phyloP scores from a whole-genome alignment of 2,329 filamentous ascomycete genomes.

The Scedosporium apiospermum region DNA sequence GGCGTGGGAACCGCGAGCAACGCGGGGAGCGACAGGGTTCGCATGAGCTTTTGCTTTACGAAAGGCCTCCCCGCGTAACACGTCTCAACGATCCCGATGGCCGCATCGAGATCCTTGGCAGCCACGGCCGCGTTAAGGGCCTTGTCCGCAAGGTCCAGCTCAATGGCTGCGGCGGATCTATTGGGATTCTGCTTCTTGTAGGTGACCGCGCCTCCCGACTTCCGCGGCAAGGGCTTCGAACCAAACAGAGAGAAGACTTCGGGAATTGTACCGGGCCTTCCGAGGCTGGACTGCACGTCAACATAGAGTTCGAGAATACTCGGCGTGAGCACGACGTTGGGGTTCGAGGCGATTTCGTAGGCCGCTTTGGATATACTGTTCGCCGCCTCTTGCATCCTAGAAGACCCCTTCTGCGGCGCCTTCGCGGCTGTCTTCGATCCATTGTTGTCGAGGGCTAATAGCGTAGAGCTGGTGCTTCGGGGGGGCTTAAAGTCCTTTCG shows the following conservation, averaged over 20 bases:
- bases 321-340: conserved; percentile 71
- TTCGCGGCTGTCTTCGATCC: conserved; percentile 8
- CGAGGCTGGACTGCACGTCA: conserved; percentile 62
- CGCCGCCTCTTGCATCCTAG: conserved; percentile 32
- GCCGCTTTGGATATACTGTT: conserved; percentile 48
- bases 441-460: conserved; percentile 23
- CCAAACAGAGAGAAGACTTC: conserved; percentile 75
- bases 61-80: conserved; percentile 60
- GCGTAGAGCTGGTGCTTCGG: conserved; percentile 17
- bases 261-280: conserved; percentile 66
- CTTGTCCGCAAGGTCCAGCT: conserved; percentile 56
- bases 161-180: conserved; percentile 61
- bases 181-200: conserved; percentile 49
- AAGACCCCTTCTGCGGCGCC: conserved; percentile 7
- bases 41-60: conserved; percentile 56
- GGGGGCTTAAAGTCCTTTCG: conserved; percentile 2
- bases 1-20: conserved; percentile 51
- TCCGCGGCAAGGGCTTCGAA: conserved; percentile 62
- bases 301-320: conserved; percentile 66
- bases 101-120: conserved; percentile 66
- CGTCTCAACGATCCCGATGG: conserved; percentile 64
- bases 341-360: conserved; percentile 63
- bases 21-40: conserved; percentile 51
- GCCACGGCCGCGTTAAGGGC: conserved; percentile 75
- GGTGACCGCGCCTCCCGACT: background rate